These are phyloP conservation scores for Punctularia strigosozonata DNA, from an alignment of 768 basidiomycete genomes.

Conservation along the genomic window DNA sequence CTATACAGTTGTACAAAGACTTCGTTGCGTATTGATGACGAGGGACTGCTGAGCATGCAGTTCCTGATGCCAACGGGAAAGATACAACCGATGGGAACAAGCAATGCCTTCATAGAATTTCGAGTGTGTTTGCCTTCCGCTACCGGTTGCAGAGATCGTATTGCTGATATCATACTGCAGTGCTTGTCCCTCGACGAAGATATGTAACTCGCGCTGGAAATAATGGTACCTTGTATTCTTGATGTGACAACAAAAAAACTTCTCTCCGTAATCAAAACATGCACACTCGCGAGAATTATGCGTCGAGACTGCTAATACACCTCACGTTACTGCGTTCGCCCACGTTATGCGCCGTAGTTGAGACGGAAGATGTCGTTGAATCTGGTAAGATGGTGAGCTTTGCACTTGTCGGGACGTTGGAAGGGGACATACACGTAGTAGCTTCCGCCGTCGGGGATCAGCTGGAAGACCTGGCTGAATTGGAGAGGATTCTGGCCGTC, in stretches of 20 bases:
- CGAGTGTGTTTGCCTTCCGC: conserved; percentile 38
- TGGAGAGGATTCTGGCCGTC: conserved; percentile 67
- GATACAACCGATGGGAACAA: conserved; percentile 24
- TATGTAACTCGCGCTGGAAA: not conserved
- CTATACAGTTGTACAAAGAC: conserved; percentile 80
- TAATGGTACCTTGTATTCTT: not conserved
- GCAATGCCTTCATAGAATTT: conserved; percentile 76
- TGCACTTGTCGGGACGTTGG: not conserved
- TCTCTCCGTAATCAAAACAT: no score
- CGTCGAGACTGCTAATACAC: no score
- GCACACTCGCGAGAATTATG: no score
- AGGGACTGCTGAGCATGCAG: conserved; percentile 79
- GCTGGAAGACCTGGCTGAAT: conserved; percentile 91
- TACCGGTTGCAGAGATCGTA: not conserved
- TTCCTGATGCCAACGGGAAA: conserved; percentile 64
- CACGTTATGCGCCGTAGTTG: conserved; percentile 53
- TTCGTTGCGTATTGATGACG: conserved; percentile 73
- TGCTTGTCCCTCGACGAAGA: conserved; percentile 16
- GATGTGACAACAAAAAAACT: not conserved
- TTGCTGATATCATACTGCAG: conserved; percentile 4
- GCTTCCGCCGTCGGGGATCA: conserved; percentile 58
- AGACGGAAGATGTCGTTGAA: conserved; percentile 90
- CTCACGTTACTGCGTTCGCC: no score
- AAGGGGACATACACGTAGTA: conserved; percentile 71
- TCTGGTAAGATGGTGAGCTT: conserved; percentile 24